Evolutionary conservation across 306 rosid genomes (phyloP), one percentile per base, ranked within the genome.

Genomic region (Sechiopsis laciniata): DNA sequence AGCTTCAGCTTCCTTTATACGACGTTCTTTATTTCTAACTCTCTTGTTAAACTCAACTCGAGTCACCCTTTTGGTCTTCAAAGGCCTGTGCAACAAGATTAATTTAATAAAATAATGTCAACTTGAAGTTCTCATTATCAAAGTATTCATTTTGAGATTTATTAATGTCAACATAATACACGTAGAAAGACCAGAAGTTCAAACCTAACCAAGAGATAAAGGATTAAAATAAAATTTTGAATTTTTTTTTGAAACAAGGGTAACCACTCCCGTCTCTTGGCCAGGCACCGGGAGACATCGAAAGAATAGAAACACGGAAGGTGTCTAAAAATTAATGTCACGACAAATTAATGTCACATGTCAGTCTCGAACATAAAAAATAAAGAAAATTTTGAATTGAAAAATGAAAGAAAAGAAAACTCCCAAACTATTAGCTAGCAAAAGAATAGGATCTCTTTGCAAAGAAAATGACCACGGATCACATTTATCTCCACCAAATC

Each of bases 11-110:
- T 88, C 97, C 81, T 84, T 89, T 76, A 7, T 85, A 51, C 80
- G 80, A 60, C 81, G 84, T 82, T 86, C 88, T 84, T 88, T 91
- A 50, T 76, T 85, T 55, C 96, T 86, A 65, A 76, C 78, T 83
- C 92, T 91, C 86, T 84, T 95, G 71, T 95, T 91, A 80, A 88
- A 76, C 70, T 67, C 81, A 46, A 95, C 95, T 77, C 73, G 82
- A 61, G 97, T 91, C 80, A 91, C 89, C 83, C 82, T 85, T 86
- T 82, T 89, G 65, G 59, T 75, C 80, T 80, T 90, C 26, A 45
- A 19, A 60, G 87, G 79, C 83, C 97, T 91, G 37, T 32, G 37
- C 3, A 32, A 32, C 4, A 32, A 32, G 85, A 37, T 10, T 65
- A 42, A 57, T 55, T 74, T 12, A 74, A 75, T 78, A 56, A 79